Base-by-base conservation (phyloP, 352 stramenopile genomes). In the Phytopythium litorale region DNA sequence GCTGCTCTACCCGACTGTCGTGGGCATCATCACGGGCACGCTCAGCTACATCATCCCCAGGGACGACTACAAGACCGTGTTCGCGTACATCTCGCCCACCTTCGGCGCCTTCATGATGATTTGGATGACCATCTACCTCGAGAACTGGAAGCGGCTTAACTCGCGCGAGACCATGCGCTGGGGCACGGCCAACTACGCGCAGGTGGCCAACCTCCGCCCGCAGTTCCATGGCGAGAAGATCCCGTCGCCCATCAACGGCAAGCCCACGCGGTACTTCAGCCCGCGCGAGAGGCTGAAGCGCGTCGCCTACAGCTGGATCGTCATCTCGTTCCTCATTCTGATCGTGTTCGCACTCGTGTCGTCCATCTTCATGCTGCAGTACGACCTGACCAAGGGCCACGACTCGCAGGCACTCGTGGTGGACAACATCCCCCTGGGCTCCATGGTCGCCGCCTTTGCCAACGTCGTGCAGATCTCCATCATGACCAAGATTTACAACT, bases 401-500 rank as follows among this genome's bases (percentile, higher is more conserved):
- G 78, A 86, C 56, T 76, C 81, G 13, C 61, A 81, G 12, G 77
- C 77, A 38, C 75, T 94, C 25, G 75, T 82, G 1, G 60, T 92
- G 38, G 66, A 88, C 52, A 65, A 87, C 57, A 79, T 88, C 43
- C 76, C 89, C 56, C 73, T 90, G 28, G 85, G 83, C 12, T 81
- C 81, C 9, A 88, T 90, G 63, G 67, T 94, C 51, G 85, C 83
- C 7, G 81, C 85, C 11, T 65, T 87, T 1, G 75, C 79, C 49
- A 94, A 94, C 58, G 79, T 91, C 53, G 76, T 78, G 52, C 82
- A 94, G 72, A 94, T 94, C 61, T 87, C 83, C 25, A 81, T 95
- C 66, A 95, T 98, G 83, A 97, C 96, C 66, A 89, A 92, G 62
- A 84, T 97, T 55, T 98, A 98, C 74, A 79, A 92, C 59, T 79